A percentile compares a stretch with the other conserved stretches of the same genome.
Conservation (phyloP, 768 basidiomycete genomes). For the Calocybe gangraenosa region DNA sequence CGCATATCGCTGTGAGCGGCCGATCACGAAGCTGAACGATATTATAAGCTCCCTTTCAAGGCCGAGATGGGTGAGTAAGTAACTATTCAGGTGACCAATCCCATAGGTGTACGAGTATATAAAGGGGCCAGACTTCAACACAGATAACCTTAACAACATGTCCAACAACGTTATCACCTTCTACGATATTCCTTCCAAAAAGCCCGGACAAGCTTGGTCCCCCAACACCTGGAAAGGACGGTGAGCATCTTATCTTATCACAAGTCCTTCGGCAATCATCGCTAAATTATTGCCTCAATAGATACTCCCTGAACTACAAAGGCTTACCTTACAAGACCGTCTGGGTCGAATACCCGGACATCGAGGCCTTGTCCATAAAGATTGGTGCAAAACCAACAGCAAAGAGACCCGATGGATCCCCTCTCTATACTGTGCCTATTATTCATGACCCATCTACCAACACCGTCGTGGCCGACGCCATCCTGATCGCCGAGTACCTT, state of each 20-base stretch:
- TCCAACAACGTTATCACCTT: conserved; percentile 31
- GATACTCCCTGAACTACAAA: conserved; percentile 22
- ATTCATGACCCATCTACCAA: conserved; percentile 33
- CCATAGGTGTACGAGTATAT: too few relatives aligned
- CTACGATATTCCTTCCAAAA: conserved; percentile 39
- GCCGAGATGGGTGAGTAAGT: too few relatives aligned
- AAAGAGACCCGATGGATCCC: conserved; percentile 22
- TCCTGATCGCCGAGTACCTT: conserved; percentile 37
- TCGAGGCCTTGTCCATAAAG: conserved; percentile 27
- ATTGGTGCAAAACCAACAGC: conserved; percentile 28
- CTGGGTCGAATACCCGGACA: conserved; percentile 38
- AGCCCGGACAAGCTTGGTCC: conserved; percentile 30
- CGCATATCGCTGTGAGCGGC: too few relatives aligned
- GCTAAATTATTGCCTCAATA: neutral
- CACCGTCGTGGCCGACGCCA: conserved; percentile 29
- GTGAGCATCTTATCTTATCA: conserved; percentile 18
- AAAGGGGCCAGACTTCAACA: too few relatives aligned
- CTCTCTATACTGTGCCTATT: conserved; percentile 34
- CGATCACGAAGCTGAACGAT: too few relatives aligned
- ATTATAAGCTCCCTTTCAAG: too few relatives aligned
- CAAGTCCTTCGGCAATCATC: neutral
- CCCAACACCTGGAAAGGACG: conserved; percentile 44
- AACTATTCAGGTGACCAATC: too few relatives aligned
- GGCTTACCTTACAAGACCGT: conserved; percentile 35
- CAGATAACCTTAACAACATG: too few relatives aligned